Conservation (phyloP, 306 rosid species). For the Malus asiatica region DNA sequence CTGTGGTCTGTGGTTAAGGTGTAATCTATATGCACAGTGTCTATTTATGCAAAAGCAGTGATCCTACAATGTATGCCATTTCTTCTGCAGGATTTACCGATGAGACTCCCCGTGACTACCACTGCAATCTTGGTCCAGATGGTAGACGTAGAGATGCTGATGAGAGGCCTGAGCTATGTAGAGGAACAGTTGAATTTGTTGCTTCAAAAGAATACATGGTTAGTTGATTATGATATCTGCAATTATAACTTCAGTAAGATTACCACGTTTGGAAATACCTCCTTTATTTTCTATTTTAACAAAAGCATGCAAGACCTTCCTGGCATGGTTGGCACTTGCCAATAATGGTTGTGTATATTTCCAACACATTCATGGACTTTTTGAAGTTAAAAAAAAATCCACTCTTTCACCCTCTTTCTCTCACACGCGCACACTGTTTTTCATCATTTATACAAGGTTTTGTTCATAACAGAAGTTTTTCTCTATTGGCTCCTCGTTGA, state of each 20-base stretch:
- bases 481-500: background rate
- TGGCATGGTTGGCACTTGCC: background rate
- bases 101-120: constrained; percentile 98
- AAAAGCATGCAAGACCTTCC: background rate
- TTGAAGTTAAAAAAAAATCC: too few relatives aligned
- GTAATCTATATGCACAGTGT: background rate
- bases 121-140: constrained; percentile 97
- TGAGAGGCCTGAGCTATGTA: constrained; percentile 90
- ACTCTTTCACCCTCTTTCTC: background rate
- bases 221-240: constrained; percentile 26
- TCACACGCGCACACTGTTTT: background rate
- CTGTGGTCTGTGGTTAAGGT: background rate
- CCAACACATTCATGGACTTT: background rate
- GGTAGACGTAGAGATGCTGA: constrained; percentile 98
- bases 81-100: constrained; percentile 77
- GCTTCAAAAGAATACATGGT: constrained; percentile 97
- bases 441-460: background rate
- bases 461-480: background rate
- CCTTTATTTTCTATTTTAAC: background rate
- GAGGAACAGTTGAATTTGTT: constrained; percentile 97
- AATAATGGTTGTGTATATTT: background rate
- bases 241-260: background rate
- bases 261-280: background rate
- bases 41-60: background rate
- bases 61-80: background rate